These are phyloP conservation scores for Fusarium succisae DNA, from an alignment of 2,329 filamentous ascomycete genomes.

Conservation along the genomic window DNA sequence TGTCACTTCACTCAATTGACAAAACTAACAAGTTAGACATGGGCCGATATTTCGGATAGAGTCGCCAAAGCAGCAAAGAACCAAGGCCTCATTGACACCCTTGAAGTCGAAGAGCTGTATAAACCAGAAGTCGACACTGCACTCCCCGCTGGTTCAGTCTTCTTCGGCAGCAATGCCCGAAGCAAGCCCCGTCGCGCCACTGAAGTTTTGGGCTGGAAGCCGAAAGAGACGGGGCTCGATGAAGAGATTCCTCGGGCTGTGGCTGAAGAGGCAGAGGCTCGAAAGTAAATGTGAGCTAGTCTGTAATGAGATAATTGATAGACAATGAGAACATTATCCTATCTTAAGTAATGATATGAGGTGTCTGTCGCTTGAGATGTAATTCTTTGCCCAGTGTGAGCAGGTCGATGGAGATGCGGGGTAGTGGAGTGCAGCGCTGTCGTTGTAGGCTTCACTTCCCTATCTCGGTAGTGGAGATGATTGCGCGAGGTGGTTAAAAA, in stretches of 20 bases:
- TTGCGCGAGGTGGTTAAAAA: conserved; percentile 3
- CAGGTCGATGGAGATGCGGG: conserved; percentile 11
- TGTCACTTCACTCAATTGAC: background rate
- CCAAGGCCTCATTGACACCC: conserved; percentile 37
- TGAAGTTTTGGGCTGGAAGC: conserved; percentile 65
- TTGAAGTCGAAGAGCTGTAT: conserved; percentile 44
- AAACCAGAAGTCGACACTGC: conserved; percentile 56
- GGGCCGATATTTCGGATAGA: conserved; percentile 45
- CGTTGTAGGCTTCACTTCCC: conserved; percentile 16
- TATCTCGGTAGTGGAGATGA: conserved; percentile 5
- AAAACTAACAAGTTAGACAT: conserved; percentile 32
- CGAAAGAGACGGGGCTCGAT: conserved; percentile 57
- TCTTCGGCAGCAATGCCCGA: conserved; percentile 68
- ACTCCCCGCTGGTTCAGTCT: conserved; percentile 55
- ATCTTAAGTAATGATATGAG: background rate
- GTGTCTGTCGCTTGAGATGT: background rate
- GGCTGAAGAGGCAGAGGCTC: conserved; percentile 34
- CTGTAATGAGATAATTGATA: background rate
- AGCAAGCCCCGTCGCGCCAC: conserved; percentile 60
- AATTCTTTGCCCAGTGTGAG: background rate
- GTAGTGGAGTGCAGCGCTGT: background rate
- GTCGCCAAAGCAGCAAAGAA: conserved; percentile 41
- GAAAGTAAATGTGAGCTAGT: background rate
- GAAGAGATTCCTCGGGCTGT: conserved; percentile 50
- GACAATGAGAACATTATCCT: background rate